These are phyloP conservation scores for Dalbergia cultrata DNA, from an alignment of 306 rosid genomes.

Conservation along the genomic window DNA sequence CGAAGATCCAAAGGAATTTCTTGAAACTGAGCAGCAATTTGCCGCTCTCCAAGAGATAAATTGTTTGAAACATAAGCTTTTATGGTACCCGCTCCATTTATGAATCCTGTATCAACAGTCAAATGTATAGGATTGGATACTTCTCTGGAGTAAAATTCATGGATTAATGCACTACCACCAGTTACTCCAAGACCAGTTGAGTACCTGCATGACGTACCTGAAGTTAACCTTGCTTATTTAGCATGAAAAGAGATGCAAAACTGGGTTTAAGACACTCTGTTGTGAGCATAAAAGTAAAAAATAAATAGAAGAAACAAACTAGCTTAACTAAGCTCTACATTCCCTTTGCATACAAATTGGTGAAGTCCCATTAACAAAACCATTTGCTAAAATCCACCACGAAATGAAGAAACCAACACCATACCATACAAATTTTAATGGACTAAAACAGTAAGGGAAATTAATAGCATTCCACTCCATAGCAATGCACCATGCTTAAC, in stretches of 20 bases:
- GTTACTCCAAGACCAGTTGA: conserved; percentile 92
- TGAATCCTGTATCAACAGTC: conserved; percentile 94
- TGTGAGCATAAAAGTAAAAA: background rate
- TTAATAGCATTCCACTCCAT: background rate
- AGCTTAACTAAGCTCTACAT: background rate
- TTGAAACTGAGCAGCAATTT: conserved; percentile 96
- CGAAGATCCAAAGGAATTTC: conserved; percentile 91
- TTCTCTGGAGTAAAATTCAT: conserved; percentile 93
- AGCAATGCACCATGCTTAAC: background rate
- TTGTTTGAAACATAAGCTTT: conserved; percentile 79
- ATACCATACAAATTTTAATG: background rate
- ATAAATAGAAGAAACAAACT: background rate
- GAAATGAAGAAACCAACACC: background rate
- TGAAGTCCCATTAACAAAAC: background rate
- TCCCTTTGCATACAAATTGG: background rate
- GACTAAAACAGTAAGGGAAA: background rate
- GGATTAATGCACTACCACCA: conserved; percentile 89
- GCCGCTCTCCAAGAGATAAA: conserved; percentile 87
- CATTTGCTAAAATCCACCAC: background rate
- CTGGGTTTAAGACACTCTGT: background rate
- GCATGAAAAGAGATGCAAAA: conserved; percentile 4
- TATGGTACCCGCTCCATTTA: conserved; percentile 67
- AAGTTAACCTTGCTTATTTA: background rate
- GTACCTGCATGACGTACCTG: conserved; percentile 62
- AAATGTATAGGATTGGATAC: conserved; percentile 84